Percentiles rank a stretch among this genome's conserved stretches.
phyloP scores from a whole-genome alignment of 2,329 filamentous ascomycete genomes.

The Fusarium praegraminearum region DNA sequence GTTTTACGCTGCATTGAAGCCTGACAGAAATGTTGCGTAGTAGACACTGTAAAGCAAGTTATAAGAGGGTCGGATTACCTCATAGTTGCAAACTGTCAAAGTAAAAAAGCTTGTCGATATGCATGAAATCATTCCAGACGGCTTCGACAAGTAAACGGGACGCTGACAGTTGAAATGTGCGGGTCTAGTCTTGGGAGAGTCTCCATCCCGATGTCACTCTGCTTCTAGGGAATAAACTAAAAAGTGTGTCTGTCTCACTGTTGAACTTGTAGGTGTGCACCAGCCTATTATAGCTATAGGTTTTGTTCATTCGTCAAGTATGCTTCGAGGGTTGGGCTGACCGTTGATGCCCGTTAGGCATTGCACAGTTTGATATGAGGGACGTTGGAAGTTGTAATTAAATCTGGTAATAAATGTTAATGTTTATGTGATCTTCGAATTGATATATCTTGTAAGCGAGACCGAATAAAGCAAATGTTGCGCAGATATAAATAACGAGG shows the following conservation, averaged over 20 bases:
- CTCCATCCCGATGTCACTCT: constrained; percentile 13
- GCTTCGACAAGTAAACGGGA: constrained; percentile 6
- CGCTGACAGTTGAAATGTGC: constrained; percentile 3
- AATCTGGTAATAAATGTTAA: not conserved
- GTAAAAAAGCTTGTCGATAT: constrained; percentile 4
- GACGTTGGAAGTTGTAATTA: not conserved
- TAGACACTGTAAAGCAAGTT: not conserved
- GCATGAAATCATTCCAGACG: constrained; percentile 15
- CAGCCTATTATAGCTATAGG: not conserved
- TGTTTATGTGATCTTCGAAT: not conserved
- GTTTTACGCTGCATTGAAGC: constrained; percentile 15
- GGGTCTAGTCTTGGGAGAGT: constrained; percentile 25
- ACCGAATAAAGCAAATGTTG: constrained; percentile 10
- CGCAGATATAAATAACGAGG: constrained; percentile 19
- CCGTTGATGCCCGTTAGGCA: constrained; percentile 28
- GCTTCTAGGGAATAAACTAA: not conserved
- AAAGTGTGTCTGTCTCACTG: constrained; percentile 1
- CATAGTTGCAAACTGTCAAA: constrained; percentile 9
- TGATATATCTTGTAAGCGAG: constrained; percentile 12
- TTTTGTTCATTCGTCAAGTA: not conserved
- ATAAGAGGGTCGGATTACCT: constrained; percentile 4
- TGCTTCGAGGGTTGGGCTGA: constrained; percentile 14
- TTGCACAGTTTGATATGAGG: constrained; percentile 15
- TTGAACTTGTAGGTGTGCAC: constrained; percentile 7
- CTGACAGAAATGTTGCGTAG: not conserved